Conservation (phyloP, 2,329 filamentous ascomycete genomes). For the Zymoseptoria crescenta region DNA sequence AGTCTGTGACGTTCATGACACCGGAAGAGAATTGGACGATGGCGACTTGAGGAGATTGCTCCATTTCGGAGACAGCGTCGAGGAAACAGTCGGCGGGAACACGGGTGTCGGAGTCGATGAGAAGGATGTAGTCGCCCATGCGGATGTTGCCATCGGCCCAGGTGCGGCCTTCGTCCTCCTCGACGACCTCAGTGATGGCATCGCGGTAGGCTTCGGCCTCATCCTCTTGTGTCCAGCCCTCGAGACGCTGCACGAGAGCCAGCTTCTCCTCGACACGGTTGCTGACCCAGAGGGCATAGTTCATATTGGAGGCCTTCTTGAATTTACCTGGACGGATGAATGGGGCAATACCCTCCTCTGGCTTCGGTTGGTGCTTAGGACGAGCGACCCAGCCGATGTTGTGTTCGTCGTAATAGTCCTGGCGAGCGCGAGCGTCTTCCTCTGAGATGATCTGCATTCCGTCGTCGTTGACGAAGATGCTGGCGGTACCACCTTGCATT, state of each 20-base stretch:
- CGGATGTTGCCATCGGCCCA: constrained; percentile 83
- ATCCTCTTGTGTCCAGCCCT: constrained; percentile 60
- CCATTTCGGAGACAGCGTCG: constrained; percentile 75
- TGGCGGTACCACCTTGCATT: constrained; percentile 55
- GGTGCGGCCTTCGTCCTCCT: constrained; percentile 57
- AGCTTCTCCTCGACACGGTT: constrained; percentile 64
- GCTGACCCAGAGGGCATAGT: constrained; percentile 57
- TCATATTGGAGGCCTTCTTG: constrained; percentile 70
- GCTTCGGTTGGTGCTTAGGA: constrained; percentile 45
- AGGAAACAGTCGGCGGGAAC: constrained; percentile 70
- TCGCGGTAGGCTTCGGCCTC: constrained; percentile 59
- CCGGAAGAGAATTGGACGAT: constrained; percentile 72
- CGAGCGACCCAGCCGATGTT: constrained; percentile 44
- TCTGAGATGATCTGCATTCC: constrained; percentile 54
- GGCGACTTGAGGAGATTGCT: constrained; percentile 67
- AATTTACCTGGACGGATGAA: constrained; percentile 56
- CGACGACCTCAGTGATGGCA: constrained; percentile 57
- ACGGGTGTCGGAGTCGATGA: constrained; percentile 74
- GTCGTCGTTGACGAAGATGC: constrained; percentile 62
- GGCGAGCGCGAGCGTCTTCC: constrained; percentile 37
- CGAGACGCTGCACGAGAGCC: constrained; percentile 46
- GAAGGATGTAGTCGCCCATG: constrained; percentile 71
- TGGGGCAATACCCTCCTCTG: constrained; percentile 40
- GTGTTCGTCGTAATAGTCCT: constrained; percentile 45
- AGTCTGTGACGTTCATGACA: constrained; percentile 70